Evolutionary conservation across 2,329 filamentous ascomycete genomes (phyloP), one percentile per base, ranked within the genome.

Genomic region (Knufia petricola): DNA sequence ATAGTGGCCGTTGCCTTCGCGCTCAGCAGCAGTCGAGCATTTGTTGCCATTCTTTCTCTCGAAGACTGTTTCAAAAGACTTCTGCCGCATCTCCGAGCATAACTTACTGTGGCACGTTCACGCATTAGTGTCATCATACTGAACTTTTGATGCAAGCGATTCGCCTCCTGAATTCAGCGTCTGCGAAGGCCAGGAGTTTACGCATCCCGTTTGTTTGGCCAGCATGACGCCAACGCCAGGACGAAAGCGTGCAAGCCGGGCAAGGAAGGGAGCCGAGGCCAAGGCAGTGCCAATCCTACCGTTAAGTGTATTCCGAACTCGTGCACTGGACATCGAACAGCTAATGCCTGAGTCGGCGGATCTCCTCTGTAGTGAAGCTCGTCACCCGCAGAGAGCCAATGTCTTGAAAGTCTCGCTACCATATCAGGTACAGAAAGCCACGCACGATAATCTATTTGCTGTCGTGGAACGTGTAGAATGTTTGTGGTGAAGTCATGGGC

Each of bases 401-500:
- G 13, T 13, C 7, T 30, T 30, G 7, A 12, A 19, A 7, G 15
- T 19, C 37, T 19, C 10, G 4, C 19, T 15, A 21, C n/a, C n/a
- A 24, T 15, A 19, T 30, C 13, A 10, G 12, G 44, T 12, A 28
- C 30, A 17, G 6, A 32, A 6, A 21, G 20, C n/a, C 23, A 28
- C 13, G 44, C 23, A 28, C 32, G 34, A 47, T 19, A 37, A 28
- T 10, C 31, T 10, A 17, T 19, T 15, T 28, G 34, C 32, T 10
- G 32, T 15, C 12, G 44, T 38, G 32, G n/a, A 26, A 39, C 44
- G 17, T 15, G 23, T 20, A 10, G 13, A 39, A 47, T 20, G 13
- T 38, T 38, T 15, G n/a, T 26, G 30, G 28, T 47, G 44, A 47
- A 47, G 44, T 47, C 44, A 47, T 47, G 32, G 23, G 31, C 41